phyloP scores from a whole-genome alignment of 768 basidiomycete genomes.

The Hericium alpestre region DNA sequence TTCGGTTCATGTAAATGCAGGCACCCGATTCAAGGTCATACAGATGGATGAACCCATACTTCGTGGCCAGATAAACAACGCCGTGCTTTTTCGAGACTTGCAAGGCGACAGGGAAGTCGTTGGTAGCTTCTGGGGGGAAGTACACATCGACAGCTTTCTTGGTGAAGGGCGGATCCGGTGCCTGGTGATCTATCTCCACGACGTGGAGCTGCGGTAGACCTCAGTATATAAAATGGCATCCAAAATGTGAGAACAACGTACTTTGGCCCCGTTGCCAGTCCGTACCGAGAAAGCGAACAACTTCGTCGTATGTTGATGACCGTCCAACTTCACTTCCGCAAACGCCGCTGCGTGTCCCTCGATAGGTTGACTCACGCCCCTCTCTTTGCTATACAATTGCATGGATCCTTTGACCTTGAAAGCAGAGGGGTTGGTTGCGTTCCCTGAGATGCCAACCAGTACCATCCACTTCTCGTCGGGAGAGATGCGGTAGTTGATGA shows the following conservation, averaged over 20 bases:
- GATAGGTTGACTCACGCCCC: conserved; percentile 93
- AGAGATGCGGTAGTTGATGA: conserved; percentile 94
- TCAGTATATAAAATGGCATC: neutral
- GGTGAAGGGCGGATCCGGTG: conserved; percentile 82
- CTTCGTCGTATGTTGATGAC: conserved; percentile 75
- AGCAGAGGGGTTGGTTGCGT: conserved; percentile 83
- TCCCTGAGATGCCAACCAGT: conserved; percentile 88
- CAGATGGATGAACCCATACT: conserved; percentile 98
- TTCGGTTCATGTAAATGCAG: conserved; percentile 99
- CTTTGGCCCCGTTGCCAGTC: conserved; percentile 97
- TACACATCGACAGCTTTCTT: conserved; percentile 99
- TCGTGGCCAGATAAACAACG: conserved; percentile 94
- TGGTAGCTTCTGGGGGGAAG: conserved; percentile 96
- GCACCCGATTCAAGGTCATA: conserved; percentile 96
- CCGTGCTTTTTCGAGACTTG: conserved; percentile 97
- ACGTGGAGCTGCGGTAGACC: conserved; percentile 68
- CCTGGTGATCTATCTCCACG: conserved; percentile 94
- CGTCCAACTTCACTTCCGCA: conserved; percentile 84
- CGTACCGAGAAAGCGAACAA: conserved; percentile 92
- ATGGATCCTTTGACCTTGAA: conserved; percentile 99
- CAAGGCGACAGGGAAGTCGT: conserved; percentile 99
- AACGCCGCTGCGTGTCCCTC: conserved; percentile 98
- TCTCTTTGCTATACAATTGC: conserved; percentile 90
- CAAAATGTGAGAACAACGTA: conserved; percentile 25
- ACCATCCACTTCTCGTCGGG: conserved; percentile 96